Evolutionary conservation across 805 yeast species (phyloP).

Genomic region (Lachancea dasiensis): DNA sequence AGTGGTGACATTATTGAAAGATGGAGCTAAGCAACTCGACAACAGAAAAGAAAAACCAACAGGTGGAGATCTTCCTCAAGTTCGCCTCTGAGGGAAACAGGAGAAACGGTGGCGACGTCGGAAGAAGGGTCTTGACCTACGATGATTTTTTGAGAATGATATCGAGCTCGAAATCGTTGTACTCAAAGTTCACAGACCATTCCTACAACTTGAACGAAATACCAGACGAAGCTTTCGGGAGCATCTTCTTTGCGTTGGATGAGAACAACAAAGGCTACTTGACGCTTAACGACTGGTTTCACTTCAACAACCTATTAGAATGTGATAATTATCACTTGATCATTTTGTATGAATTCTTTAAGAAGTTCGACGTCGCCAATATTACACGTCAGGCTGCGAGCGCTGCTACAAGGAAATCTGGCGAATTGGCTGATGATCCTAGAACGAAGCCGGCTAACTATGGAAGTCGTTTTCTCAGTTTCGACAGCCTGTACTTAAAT

Average conservation of each 20-base stretch:
- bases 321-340: constrained; percentile 44
- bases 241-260: constrained; percentile 80
- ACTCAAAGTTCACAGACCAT: constrained; percentile 33
- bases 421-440: constrained; percentile 15
- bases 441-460: constrained; percentile 34
- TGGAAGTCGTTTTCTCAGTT: constrained; percentile 34
- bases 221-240: constrained; percentile 54
- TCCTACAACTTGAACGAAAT: constrained; percentile 44
- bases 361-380: constrained; percentile 38
- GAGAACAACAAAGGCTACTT: constrained; percentile 61
- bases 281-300: constrained; percentile 63
- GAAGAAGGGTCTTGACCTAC: constrained; percentile 32
- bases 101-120: constrained; percentile 13
- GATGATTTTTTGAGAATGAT: constrained; percentile 34
- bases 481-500: constrained; percentile 33
- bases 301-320: constrained; percentile 53
- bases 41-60: constrained; percentile 34
- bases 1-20: too few relatives aligned
- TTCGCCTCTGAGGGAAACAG: constrained; percentile 36
- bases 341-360: constrained; percentile 48
- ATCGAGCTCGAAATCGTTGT: constrained; percentile 28
- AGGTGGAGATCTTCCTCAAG: constrained; percentile 39
- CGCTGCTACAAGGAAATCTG: constrained; percentile 3
- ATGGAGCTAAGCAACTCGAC: constrained; percentile 38
- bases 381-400: constrained; percentile 11